phyloP scores from a whole-genome alignment of 2,329 filamentous ascomycete species.

The Aureobasidium namibiae region DNA sequence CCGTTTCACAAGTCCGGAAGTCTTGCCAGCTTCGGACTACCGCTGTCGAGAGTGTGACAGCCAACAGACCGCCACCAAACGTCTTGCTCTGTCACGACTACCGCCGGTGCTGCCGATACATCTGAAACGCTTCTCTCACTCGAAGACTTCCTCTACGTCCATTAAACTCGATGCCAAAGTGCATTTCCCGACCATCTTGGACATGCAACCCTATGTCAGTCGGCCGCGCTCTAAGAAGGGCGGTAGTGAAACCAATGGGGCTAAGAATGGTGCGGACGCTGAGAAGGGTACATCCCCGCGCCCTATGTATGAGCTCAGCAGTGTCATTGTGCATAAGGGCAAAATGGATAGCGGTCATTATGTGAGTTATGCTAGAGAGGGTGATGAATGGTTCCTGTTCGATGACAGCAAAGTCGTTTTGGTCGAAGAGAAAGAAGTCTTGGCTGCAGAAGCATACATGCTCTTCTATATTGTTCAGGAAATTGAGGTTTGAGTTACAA shows the following conservation, averaged over 20 bases:
- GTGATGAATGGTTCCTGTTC: slow-evolving; percentile 87
- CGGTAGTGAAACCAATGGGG: slow-evolving; percentile 34
- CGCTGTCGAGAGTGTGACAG: slow-evolving; percentile 73
- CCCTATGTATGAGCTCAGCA: slow-evolving; percentile 78
- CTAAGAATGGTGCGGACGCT: slow-evolving; percentile 33
- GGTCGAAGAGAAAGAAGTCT: slow-evolving; percentile 74
- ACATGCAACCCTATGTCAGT: slow-evolving; percentile 85
- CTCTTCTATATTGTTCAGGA: slow-evolving; percentile 59
- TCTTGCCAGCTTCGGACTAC: slow-evolving; percentile 66
- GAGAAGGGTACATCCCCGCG: slow-evolving; percentile 28
- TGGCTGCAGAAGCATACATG: slow-evolving; percentile 79
- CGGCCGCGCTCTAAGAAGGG: slow-evolving; percentile 32
- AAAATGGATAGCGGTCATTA: slow-evolving; percentile 92
- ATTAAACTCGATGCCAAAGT: slow-evolving; percentile 83
- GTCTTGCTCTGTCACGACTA: slow-evolving; percentile 73
- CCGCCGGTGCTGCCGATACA: slow-evolving; percentile 89
- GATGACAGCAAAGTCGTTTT: slow-evolving; percentile 89
- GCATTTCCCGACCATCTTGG: slow-evolving; percentile 75
- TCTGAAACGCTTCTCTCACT: slow-evolving; percentile 53
- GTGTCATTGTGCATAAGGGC: slow-evolving; percentile 87
- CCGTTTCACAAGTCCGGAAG: slow-evolving; percentile 79
- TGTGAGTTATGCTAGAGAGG: slow-evolving; percentile 77
- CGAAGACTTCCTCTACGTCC: slow-evolving; percentile 58
- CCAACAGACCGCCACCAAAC: slow-evolving; percentile 69
- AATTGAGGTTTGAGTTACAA: slow-evolving; percentile 12